Conservation (phyloP, 768 basidiomycete species). For the Chalciporus sphaerocephalus region DNA sequence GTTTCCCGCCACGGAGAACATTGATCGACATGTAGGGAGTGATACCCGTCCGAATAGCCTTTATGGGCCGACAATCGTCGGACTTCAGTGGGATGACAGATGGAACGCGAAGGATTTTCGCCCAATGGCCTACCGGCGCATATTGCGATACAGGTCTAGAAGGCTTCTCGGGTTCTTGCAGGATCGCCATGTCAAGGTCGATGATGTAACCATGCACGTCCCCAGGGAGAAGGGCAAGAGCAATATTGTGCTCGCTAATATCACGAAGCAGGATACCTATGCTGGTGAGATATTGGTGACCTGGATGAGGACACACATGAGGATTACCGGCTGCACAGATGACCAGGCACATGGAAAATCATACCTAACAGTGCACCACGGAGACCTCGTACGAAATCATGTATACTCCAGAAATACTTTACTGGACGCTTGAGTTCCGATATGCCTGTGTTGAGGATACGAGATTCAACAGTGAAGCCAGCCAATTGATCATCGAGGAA, state of each 20-base stretch:
- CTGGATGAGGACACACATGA: not conserved
- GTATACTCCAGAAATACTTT: too few relatives aligned
- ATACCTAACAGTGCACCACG: conserved; percentile 14
- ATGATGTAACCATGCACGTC: conserved; percentile 26
- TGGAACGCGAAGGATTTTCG: too few relatives aligned
- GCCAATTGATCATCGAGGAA: conserved; percentile 2
- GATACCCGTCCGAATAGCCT: conserved; percentile 6
- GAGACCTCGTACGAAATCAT: conserved; percentile 18
- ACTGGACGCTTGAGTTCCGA: conserved; percentile 9
- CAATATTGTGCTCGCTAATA: conserved; percentile 33
- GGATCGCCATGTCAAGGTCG: conserved; percentile 26
- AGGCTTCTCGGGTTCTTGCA: not conserved
- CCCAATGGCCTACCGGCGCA: too few relatives aligned
- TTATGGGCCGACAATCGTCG: too few relatives aligned
- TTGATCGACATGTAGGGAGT: conserved; percentile 12
- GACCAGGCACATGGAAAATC: not conserved
- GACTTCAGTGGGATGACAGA: too few relatives aligned
- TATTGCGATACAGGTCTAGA: not conserved
- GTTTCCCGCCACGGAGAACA: not conserved
- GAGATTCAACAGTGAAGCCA: conserved; percentile 1
- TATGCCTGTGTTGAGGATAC: not conserved
- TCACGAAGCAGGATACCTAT: conserved; percentile 31
- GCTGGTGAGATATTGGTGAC: conserved; percentile 12
- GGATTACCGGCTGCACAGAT: too few relatives aligned
- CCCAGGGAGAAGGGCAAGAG: conserved; percentile 20